Evolutionary conservation across 2,329 filamentous ascomycete genomes (phyloP), one percentile per base, ranked within the genome.

Genomic region (Emericellopsis cladophorae): DNA sequence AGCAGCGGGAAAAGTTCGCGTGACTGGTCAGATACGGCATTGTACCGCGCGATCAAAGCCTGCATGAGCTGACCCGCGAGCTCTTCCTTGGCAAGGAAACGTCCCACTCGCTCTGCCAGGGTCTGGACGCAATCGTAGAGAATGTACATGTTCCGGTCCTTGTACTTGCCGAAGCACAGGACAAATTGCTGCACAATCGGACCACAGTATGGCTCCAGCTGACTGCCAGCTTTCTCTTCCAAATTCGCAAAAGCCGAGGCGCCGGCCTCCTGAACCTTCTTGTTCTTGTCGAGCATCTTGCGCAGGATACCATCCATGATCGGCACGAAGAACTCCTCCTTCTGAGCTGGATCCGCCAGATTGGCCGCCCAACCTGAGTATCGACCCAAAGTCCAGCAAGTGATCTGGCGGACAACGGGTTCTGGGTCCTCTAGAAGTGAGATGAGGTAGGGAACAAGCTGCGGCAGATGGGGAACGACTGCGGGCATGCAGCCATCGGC

Each of bases 91-190:
- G 87, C 83, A 48, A 98, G 70, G 29, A 83, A 78, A 7, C 81
- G 79, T 10, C 87, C 88, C 41, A 96, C 83, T 54, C 87, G 83
- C 60, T 98, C 92, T 4, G 92, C 92, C 43, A 98, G 69, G 1
- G 92, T 98, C 65, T 98, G 92, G 29, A 98, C 86, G 59, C 92
- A 96, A 64, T 98, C 92, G 65, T 98, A 98, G 29, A 98, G 76
- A 41, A 96, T 93, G 66, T 93, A 95, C 79, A 96, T 95, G 66
- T 98, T 98, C 54, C 87, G 82, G 61, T 96, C 90, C 71, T 98
- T 96, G 76, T 96, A 98, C 62, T 84, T 88, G 40, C 71, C 75
- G 62, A 98, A 98, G 61, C 92, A 98, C 45, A 75, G 72, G 40
- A 95, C 88, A 54, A 90, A 96, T 57, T 96, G 92, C 46, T 81